These are phyloP conservation scores for Liquidambar formosana DNA, from an alignment of 164 flowering plant species.

Conservation along the genomic window DNA sequence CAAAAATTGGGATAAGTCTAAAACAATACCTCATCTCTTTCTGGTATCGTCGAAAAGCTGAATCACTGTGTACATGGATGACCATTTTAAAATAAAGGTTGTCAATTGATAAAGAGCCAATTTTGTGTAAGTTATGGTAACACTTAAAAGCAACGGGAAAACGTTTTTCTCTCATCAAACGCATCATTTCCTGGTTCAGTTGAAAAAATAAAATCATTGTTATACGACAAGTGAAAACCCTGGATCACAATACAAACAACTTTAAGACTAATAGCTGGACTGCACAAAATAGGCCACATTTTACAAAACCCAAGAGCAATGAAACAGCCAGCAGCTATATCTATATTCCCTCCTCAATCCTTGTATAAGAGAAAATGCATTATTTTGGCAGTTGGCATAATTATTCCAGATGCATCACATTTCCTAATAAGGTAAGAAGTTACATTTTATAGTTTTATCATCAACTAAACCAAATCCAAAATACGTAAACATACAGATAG, in stretches of 20 bases:
- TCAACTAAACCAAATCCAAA: no score
- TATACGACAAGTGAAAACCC: not conserved
- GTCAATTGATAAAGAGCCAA: constrained; percentile 50
- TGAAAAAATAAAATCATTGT: constrained; percentile 5
- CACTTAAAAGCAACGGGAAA: constrained; percentile 87
- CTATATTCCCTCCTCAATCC: not conserved
- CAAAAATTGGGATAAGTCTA: not conserved
- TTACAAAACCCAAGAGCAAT: not conserved
- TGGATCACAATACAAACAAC: not conserved
- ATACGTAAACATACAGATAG: no score
- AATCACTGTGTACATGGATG: constrained; percentile 87
- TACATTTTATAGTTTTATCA: no score
- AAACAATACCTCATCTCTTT: constrained; percentile 87
- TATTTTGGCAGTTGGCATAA: not conserved
- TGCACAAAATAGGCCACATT: not conserved
- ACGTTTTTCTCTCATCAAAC: constrained; percentile 76
- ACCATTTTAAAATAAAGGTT: constrained; percentile 82
- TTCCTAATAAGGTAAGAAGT: not conserved
- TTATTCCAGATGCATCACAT: not conserved
- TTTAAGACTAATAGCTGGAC: not conserved
- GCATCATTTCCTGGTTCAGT: constrained; percentile 79
- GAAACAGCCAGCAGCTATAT: not conserved
- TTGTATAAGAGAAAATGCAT: not conserved
- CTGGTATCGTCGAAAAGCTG: constrained; percentile 77
- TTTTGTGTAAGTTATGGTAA: constrained; percentile 76